Percentiles rank a stretch among this genome's conserved stretches.
These are phyloP conservation scores for Exobasidium rhododendri DNA, from an alignment of 1,284 basidiomycete species.

Conservation along the genomic window DNA sequence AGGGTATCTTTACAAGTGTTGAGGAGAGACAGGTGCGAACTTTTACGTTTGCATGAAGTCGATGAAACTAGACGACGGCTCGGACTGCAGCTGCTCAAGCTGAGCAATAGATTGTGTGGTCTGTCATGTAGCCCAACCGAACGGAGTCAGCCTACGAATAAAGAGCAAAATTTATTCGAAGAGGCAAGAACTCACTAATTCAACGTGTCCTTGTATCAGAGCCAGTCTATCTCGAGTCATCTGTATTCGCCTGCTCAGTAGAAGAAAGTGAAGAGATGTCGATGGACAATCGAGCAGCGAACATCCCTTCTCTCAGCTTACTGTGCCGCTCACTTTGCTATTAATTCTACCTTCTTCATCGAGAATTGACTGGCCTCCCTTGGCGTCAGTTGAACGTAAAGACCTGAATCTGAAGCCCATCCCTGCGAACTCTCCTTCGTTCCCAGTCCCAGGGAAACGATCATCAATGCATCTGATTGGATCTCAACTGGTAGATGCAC, in stretches of 20 bases:
- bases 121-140: not conserved
- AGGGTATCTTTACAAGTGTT: too few relatives aligned
- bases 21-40: too few relatives aligned
- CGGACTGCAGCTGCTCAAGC: not conserved
- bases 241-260: not conserved
- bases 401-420: not conserved
- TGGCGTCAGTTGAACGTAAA: not conserved
- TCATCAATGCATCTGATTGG: not conserved
- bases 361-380: not conserved
- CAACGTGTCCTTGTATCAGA: not conserved
- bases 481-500: not conserved
- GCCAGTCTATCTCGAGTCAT: not conserved
- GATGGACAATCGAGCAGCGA: too few relatives aligned
- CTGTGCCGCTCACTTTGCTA: not conserved
- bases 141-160: too few relatives aligned
- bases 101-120: not conserved
- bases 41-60: not conserved
- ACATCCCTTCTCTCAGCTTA: too few relatives aligned
- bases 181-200: not conserved
- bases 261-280: too few relatives aligned
- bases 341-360: not conserved
- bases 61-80: not conserved
- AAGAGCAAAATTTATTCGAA: not conserved
- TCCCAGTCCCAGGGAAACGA: not conserved
- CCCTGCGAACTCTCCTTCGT: not conserved